A percentile compares a stretch with the other conserved stretches of the same genome.
Evolutionary conservation across 805 yeast species (phyloP).

Genomic region (Sungouiozyma intestinalis): DNA sequence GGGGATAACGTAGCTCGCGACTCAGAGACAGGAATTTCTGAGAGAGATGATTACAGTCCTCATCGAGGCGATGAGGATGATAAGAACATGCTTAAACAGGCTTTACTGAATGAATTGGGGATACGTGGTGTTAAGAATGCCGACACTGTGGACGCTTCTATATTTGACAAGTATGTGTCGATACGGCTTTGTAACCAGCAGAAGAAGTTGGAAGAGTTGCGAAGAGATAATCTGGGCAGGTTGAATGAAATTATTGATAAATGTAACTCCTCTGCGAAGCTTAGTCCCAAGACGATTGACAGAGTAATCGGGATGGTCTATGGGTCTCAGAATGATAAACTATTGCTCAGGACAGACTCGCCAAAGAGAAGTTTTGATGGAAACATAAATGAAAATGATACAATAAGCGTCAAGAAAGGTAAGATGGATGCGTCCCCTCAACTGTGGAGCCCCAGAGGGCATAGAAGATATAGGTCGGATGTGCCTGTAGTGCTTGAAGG

Average conservation of each 20-base stretch:
- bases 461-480: conserved; percentile 10
- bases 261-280: conserved; percentile 10
- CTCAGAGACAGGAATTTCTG: background rate
- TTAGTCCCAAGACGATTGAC: conserved; percentile 10
- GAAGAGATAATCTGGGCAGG: conserved; percentile 13
- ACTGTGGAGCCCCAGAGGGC: conserved; percentile 11
- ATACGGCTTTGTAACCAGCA: conserved; percentile 13
- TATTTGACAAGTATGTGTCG: conserved; percentile 11
- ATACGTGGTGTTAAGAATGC: conserved; percentile 5
- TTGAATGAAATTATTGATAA: conserved; percentile 13
- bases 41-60: background rate
- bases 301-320: conserved; percentile 4
- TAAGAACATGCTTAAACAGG: background rate
- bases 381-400: background rate
- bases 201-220: conserved; percentile 13
- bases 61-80: background rate
- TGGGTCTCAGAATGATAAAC: background rate
- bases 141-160: conserved; percentile 5
- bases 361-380: background rate
- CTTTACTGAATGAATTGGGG: conserved; percentile 8
- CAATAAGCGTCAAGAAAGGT: background rate
- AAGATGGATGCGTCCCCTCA: conserved; percentile 1
- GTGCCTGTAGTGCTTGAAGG: conserved; percentile 6
- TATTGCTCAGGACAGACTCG: background rate
- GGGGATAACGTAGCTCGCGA: background rate